Conservation (phyloP, 176 grass and related monocot genomes). For the Eleusine indica region DNA sequence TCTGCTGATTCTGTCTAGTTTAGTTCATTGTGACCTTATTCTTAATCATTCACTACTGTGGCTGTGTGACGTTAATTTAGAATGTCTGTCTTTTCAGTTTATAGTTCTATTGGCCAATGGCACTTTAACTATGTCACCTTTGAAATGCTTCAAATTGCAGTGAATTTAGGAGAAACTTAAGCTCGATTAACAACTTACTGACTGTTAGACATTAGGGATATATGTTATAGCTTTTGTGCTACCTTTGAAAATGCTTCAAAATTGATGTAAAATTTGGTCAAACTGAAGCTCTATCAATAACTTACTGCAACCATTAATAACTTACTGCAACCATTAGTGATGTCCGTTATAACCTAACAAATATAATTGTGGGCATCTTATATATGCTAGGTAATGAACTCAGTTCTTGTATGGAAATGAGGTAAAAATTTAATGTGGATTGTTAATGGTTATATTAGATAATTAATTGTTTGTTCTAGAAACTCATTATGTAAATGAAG, state of each 20-base stretch:
- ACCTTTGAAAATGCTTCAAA: background rate
- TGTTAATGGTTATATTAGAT: conserved; percentile 18
- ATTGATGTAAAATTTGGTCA: too few species aligned
- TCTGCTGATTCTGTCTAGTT: background rate
- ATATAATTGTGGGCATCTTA: background rate
- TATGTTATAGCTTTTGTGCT: background rate
- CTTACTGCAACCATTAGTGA: too few species aligned
- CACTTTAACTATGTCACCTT: background rate
- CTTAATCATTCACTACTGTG: background rate
- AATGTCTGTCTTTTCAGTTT: background rate
- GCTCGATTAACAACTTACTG: conserved; percentile 2
- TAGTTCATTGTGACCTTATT: background rate
- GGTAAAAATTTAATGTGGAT: background rate
- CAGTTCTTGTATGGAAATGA: conserved; percentile 15
- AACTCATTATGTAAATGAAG: conserved; percentile 10
- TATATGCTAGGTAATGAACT: conserved; percentile 11
- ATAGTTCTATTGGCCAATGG: background rate
- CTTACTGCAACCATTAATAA: too few species aligned
- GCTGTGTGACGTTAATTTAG: background rate
- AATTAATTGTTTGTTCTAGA: background rate
- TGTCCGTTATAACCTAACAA: background rate
- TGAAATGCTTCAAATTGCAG: background rate
- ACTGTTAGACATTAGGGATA: background rate
- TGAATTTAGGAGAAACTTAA: background rate
- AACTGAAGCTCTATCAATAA: background rate